Evolutionary conservation across 129 eudicot species (phyloP).

Genomic region (Silybum marianum): DNA sequence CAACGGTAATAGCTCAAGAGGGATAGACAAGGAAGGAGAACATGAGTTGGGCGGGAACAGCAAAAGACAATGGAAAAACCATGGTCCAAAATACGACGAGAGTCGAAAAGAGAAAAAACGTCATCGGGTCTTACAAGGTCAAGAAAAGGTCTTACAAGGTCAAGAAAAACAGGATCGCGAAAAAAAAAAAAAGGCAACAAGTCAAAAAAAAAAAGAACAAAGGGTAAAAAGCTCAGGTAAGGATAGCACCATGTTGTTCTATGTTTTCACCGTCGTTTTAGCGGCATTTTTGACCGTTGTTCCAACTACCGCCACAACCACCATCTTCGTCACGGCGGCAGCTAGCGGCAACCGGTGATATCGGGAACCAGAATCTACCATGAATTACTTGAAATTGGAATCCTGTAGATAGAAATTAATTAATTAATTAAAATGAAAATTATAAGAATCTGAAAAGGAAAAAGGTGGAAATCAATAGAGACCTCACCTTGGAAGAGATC

Average conservation of each 20-base stretch:
- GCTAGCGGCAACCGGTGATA: neutral
- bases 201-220: slow-evolving; percentile 44
- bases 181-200: slow-evolving; percentile 11
- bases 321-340: neutral
- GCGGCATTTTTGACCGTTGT: neutral
- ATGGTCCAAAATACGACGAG: neutral
- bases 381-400: neutral
- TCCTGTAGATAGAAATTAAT: neutral
- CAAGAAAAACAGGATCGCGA: slow-evolving; percentile 48
- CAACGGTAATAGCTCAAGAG: slow-evolving; percentile 64
- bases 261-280: neutral
- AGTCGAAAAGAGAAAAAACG: slow-evolving; percentile 10
- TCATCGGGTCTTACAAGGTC: slow-evolving; percentile 72
- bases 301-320: neutral
- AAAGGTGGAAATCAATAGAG: neutral
- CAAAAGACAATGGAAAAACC: neutral
- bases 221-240: slow-evolving; percentile 63
- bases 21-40: slow-evolving; percentile 84
- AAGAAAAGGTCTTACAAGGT: slow-evolving; percentile 99
- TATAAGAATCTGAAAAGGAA: neutral
- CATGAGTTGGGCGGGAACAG: slow-evolving; percentile 40
- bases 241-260: slow-evolving; percentile 64
- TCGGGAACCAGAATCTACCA: neutral
- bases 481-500: neutral
- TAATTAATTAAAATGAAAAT: too few species aligned